These are phyloP conservation scores for Xylaria hypoxylon DNA, from an alignment of 2,329 filamentous ascomycete species.

Conservation along the genomic window DNA sequence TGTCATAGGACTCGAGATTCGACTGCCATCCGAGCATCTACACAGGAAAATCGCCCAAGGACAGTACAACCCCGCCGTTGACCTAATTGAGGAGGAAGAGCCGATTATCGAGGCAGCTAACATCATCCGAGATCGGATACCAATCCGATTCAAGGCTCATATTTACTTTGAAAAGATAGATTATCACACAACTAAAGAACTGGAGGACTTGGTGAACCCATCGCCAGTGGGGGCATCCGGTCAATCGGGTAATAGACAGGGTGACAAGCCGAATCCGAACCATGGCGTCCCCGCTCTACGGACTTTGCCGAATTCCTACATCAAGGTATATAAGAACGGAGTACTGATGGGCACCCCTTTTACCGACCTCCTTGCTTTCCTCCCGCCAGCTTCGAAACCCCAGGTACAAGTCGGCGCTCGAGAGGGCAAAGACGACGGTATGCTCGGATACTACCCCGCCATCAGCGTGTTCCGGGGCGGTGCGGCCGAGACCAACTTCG, in stretches of 20 bases:
- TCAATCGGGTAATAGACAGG: constrained; percentile 53
- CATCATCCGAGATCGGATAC: constrained; percentile 93
- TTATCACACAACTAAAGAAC: constrained; percentile 86
- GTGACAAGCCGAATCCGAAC: constrained; percentile 74
- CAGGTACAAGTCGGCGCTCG: constrained; percentile 78
- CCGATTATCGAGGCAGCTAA: constrained; percentile 73
- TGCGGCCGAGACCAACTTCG: constrained; percentile 93
- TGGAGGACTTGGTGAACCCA: constrained; percentile 85
- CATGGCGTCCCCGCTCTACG: constrained; percentile 81
- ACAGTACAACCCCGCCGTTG: constrained; percentile 87
- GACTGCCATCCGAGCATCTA: constrained; percentile 83
- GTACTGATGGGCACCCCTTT: constrained; percentile 87
- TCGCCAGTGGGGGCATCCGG: constrained; percentile 62
- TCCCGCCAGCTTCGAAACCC: constrained; percentile 87
- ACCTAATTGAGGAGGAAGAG: constrained; percentile 70
- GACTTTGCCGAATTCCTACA: constrained; percentile 85
- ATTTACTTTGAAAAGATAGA: constrained; percentile 95
- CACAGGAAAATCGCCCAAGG: constrained; percentile 91
- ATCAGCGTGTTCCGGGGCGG: constrained; percentile 93
- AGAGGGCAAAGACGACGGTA: constrained; percentile 91
- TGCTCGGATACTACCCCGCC: constrained; percentile 94
- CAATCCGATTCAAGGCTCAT: constrained; percentile 92
- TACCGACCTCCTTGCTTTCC: constrained; percentile 86
- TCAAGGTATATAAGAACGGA: constrained; percentile 95
- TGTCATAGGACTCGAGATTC: constrained; percentile 90